phyloP scores from a whole-genome alignment of 1,284 basidiomycete species.

The Pascua guehoae region DNA sequence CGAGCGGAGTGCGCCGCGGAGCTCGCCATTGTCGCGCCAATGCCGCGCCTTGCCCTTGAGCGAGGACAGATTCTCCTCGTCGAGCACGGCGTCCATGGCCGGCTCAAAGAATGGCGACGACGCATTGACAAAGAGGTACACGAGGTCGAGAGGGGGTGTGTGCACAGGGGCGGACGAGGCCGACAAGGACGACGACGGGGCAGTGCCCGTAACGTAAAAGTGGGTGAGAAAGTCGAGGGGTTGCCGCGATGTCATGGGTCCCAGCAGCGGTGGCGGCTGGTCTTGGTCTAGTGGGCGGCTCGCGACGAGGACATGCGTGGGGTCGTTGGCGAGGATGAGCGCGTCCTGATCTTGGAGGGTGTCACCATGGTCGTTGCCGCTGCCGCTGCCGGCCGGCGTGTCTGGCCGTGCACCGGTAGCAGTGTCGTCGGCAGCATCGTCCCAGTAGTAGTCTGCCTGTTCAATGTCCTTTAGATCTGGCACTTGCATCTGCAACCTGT shows the following conservation, averaged over 20 bases:
- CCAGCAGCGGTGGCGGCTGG: slow-evolving; percentile 8
- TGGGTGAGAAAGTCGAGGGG: slow-evolving; percentile 10
- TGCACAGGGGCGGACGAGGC: neutral
- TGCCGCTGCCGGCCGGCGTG: too few relatives aligned
- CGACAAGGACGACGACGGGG: neutral
- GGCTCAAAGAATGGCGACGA: slow-evolving; percentile 25
- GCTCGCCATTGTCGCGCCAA: slow-evolving; percentile 42
- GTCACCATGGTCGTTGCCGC: too few relatives aligned
- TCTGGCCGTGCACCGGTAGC: too few relatives aligned
- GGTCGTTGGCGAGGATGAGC: slow-evolving; percentile 2
- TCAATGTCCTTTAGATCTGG: too few relatives aligned
- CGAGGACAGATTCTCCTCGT: slow-evolving; percentile 16
- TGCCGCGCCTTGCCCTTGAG: slow-evolving; percentile 17
- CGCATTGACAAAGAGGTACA: slow-evolving; percentile 40
- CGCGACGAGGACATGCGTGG: slow-evolving; percentile 17
- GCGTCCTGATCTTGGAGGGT: neutral
- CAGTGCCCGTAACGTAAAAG: slow-evolving; percentile 16
- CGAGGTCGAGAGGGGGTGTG: slow-evolving; percentile 24
- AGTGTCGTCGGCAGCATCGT: too few relatives aligned
- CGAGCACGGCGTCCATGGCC: slow-evolving; percentile 17
- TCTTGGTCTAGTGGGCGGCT: neutral
- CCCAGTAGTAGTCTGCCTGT: too few relatives aligned
- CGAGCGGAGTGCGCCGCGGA: slow-evolving; percentile 35
- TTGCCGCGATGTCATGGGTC: slow-evolving; percentile 14
- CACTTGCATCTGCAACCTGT: too few relatives aligned